Base-by-base conservation (phyloP, 2,329 filamentous ascomycete species). In the Exophiala calicioides region DNA sequence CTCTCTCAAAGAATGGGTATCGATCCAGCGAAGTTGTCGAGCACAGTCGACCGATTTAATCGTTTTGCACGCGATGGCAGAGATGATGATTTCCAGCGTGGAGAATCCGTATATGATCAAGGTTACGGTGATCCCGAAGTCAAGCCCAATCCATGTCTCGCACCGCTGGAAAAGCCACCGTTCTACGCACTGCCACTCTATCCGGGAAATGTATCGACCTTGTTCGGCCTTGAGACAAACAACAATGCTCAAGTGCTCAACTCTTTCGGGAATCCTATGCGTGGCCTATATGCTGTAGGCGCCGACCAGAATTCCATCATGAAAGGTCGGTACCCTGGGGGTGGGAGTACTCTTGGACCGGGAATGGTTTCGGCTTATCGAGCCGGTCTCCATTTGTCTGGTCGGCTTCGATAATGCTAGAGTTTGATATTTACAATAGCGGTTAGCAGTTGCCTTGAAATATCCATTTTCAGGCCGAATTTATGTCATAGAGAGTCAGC, bases 121-220 rank as follows among this genome's bases (percentile, higher is more conserved):
- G 63, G 51, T 50, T 60, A 65, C 16, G 65, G 65, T 10, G 64
- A 68, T 44, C 53, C 63, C 4, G 46, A 34, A 3, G 50, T 53
- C 19, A 50, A 47, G 23, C 58, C 58, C 12, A 66, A 66, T 42
- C 61, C 58, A 2, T 64, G 61, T 50, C 57, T 68, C 13, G 66
- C 62, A 1, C 32, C 56, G 7, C 48, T 67, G 16, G 53, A 53
- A 5, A 58, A 58, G 39, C 46, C 50, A 0, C 65, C 62, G 5
- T 65, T 65, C 46, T 66, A 63, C 42, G 66, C 66, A 0, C 45
- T 63, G 8, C 58, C 54, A 27, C 44, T 69, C 2, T 65, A 52
- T 35, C 66, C 68, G 3, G 65, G 67, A 6, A 62, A 69, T 45
- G 42, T 68, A 9, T 61, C 65, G 1, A 69, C 65, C 13, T 67